Percentiles rank a stretch among this genome's conserved stretches.
Evolutionary conservation across 805 yeast species (phyloP).

Genomic region (Schizosaccharomyces cryophilus): DNA sequence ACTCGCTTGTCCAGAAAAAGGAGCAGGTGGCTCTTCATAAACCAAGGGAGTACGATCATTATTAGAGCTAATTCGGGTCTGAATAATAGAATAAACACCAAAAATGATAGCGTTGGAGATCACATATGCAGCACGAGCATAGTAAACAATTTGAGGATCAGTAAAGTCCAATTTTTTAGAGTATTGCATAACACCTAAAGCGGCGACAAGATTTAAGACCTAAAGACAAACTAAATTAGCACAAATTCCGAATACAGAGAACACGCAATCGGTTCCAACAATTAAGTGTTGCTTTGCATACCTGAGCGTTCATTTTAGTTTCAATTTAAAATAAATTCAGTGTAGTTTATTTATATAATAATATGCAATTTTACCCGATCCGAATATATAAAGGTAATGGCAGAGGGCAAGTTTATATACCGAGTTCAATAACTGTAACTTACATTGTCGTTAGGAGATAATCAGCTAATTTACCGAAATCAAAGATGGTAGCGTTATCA

Average conservation of each 20-base stretch:
- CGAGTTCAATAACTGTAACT: too few species aligned
- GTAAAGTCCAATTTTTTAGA: conserved; percentile 75
- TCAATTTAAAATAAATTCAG: not conserved
- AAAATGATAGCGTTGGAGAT: conserved; percentile 42
- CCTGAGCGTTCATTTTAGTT: not conserved
- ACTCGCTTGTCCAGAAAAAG: conserved; percentile 54
- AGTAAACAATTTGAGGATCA: conserved; percentile 45
- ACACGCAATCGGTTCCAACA: too few species aligned
- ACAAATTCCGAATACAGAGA: not conserved
- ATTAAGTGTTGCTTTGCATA: not conserved
- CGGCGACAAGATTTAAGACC: conserved; percentile 24
- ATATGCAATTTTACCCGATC: too few species aligned
- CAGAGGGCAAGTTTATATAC: not conserved
- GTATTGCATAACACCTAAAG: conserved; percentile 92
- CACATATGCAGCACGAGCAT: conserved; percentile 50
- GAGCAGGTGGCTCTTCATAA: conserved; percentile 61
- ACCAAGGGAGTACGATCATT: not conserved
- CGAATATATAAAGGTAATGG: not conserved
- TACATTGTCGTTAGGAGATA: too few species aligned
- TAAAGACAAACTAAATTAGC: not conserved
- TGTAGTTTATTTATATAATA: not conserved
- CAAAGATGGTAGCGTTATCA: too few species aligned
- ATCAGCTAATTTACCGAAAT: too few species aligned
- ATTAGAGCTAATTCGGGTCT: conserved; percentile 23
- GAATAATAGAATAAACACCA: conserved; percentile 27